These are phyloP conservation scores for Pleurotus sapidus DNA, from an alignment of 768 basidiomycete species.

Conservation along the genomic window DNA sequence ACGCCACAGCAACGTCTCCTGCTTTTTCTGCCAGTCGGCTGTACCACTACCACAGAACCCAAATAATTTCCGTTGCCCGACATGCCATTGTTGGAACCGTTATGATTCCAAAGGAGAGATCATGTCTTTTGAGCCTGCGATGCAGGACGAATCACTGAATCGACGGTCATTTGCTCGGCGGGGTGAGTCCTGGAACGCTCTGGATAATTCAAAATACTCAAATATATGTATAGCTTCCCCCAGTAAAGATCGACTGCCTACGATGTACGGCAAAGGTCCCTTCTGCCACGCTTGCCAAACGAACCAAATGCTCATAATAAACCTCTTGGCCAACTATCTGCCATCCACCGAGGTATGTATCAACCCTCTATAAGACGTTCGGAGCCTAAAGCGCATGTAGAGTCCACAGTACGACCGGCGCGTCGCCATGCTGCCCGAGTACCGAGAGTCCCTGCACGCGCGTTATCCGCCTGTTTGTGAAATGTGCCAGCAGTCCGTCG, in stretches of 20 bases:
- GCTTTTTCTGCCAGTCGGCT: conserved; percentile 69
- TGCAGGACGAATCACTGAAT: conserved; percentile 80
- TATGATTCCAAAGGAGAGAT: conserved; percentile 74
- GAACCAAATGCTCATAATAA: conserved; percentile 87
- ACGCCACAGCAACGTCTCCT: conserved; percentile 47
- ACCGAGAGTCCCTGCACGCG: conserved; percentile 67
- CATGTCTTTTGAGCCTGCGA: conserved; percentile 81
- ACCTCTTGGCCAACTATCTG: conserved; percentile 87
- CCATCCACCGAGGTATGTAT: conserved; percentile 69
- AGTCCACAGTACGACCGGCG: conserved; percentile 69
- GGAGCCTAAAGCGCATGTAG: conserved; percentile 18
- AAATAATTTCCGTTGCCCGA: conserved; percentile 60
- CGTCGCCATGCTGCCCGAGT: conserved; percentile 62
- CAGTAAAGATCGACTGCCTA: conserved; percentile 66
- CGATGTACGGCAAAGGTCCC: conserved; percentile 52
- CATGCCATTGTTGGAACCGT: conserved; percentile 74
- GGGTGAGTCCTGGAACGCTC: conserved; percentile 40
- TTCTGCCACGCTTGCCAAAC: conserved; percentile 90
- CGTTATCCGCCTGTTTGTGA: conserved; percentile 90
- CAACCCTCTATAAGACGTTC: neutral
- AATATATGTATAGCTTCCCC: conserved; percentile 49
- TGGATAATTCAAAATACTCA: neutral
- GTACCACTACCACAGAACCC: conserved; percentile 43
- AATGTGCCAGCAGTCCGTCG: conserved; percentile 72
- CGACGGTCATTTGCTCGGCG: conserved; percentile 64